phyloP scores from a whole-genome alignment of 2,329 filamentous ascomycete species.

The Verruconis gallopava region DNA sequence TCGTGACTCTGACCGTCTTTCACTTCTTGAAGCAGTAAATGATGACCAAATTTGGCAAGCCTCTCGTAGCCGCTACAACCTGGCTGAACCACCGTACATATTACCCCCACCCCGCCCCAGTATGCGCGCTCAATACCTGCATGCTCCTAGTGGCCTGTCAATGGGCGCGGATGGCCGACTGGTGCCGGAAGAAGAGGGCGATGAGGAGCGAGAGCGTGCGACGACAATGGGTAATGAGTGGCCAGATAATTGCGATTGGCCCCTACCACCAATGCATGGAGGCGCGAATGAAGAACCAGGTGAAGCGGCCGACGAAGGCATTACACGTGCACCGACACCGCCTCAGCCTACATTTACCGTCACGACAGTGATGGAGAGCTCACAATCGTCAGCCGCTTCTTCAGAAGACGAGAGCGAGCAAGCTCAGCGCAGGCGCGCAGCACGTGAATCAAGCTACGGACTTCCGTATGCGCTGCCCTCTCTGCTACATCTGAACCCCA shows the following conservation, averaged over 20 bases:
- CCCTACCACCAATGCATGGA: too few species aligned
- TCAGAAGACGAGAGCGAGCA: conserved; percentile 5
- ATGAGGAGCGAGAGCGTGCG: neutral
- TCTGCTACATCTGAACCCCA: too few species aligned
- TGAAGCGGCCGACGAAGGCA: too few species aligned
- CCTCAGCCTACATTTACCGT: conserved; percentile 28
- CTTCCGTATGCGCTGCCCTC: neutral
- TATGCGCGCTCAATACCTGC: neutral
- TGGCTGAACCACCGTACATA: conserved; percentile 13
- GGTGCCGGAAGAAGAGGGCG: too few species aligned
- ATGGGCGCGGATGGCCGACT: too few species aligned
- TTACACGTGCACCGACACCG: conserved; percentile 22
- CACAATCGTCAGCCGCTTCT: too few species aligned
- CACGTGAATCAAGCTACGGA: neutral
- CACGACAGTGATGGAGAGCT: conserved; percentile 20
- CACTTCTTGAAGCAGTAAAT: conserved; percentile 22
- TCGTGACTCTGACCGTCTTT: conserved; percentile 15
- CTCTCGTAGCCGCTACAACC: conserved; percentile 17
- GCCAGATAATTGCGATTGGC: conserved; percentile 8
- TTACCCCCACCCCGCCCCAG: neutral
- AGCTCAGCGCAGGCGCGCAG: neutral
- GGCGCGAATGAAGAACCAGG: too few species aligned
- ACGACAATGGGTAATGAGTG: neutral
- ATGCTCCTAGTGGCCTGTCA: too few species aligned
- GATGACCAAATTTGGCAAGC: conserved; percentile 22